These are phyloP conservation scores for Phytophthora vignae DNA, from an alignment of 352 stramenopile species.

Conservation along the genomic window DNA sequence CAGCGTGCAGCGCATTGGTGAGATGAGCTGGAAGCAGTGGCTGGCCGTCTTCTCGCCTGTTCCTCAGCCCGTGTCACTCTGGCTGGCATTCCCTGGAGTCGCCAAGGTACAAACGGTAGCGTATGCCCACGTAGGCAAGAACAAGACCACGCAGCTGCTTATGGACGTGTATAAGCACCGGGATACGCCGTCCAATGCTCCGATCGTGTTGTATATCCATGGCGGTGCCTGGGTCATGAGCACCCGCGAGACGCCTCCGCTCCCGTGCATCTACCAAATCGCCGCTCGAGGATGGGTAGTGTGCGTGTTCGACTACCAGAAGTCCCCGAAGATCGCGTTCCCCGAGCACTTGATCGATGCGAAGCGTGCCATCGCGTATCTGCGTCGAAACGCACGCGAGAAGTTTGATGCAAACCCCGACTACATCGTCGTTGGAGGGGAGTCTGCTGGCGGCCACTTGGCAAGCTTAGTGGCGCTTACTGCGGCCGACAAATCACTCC, in stretches of 20 bases:
- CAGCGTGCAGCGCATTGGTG: slow-evolving; percentile 48
- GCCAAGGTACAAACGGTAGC: slow-evolving; percentile 59
- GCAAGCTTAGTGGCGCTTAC: slow-evolving; percentile 77
- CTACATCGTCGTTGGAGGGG: slow-evolving; percentile 76
- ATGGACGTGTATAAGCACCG: slow-evolving; percentile 83
- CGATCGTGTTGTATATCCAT: slow-evolving; percentile 81
- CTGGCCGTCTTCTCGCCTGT: slow-evolving; percentile 65
- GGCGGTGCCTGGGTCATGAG: slow-evolving; percentile 82
- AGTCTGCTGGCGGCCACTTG: slow-evolving; percentile 78
- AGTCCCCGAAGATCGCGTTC: slow-evolving; percentile 74
- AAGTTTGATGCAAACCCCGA: slow-evolving; percentile 64
- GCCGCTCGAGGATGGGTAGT: slow-evolving; percentile 67
- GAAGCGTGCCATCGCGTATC: slow-evolving; percentile 75
- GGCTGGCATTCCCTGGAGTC: slow-evolving; percentile 61
- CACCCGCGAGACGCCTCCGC: slow-evolving; percentile 49
- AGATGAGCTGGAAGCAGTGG: slow-evolving; percentile 61
- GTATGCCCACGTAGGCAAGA: slow-evolving; percentile 72
- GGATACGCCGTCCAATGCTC: slow-evolving; percentile 59
- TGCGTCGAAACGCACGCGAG: slow-evolving; percentile 51
- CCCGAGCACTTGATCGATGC: slow-evolving; percentile 73
- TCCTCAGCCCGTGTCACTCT: slow-evolving; percentile 60
- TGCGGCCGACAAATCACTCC: slow-evolving; percentile 63
- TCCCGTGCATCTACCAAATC: slow-evolving; percentile 74
- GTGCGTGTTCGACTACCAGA: slow-evolving; percentile 79
- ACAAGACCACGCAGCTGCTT: slow-evolving; percentile 58